phyloP scores from a whole-genome alignment of 345 rosid species.

The Lepidium didymum region DNA sequence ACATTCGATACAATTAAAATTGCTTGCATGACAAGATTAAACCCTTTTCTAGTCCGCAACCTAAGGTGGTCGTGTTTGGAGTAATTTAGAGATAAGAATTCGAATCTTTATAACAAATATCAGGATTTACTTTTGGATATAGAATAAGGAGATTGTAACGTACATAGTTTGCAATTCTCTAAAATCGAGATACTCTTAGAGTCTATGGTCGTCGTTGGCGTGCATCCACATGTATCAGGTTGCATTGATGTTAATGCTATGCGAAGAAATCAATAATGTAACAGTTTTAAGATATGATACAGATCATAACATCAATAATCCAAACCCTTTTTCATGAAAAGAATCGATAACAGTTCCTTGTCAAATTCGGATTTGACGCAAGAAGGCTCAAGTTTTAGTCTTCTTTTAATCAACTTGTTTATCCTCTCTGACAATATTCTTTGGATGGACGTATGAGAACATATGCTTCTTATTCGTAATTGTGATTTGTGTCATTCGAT shows the following conservation, averaged over 20 bases:
- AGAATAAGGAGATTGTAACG: constrained; percentile 31
- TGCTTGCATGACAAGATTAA: constrained; percentile 9
- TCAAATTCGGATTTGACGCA: constrained; percentile 60
- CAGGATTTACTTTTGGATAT: not conserved
- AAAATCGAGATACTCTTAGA: constrained; percentile 52
- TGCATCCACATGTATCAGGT: constrained; percentile 40
- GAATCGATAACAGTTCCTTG: constrained; percentile 40
- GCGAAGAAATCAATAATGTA: constrained; percentile 1
- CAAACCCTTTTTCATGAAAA: not conserved
- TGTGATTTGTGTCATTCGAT: not conserved
- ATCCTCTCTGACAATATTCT: constrained; percentile 36
- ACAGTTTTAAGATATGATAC: not conserved
- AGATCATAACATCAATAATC: constrained; percentile 17
- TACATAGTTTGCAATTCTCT: constrained; percentile 56
- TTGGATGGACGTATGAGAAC: constrained; percentile 33
- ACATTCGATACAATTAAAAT: not conserved
- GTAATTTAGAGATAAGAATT: constrained; percentile 5
- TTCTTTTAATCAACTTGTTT: constrained; percentile 27
- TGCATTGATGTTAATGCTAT: constrained; percentile 44
- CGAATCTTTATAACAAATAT: not conserved
- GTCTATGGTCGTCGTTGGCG: constrained; percentile 33
- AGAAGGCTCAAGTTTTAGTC: constrained; percentile 59
- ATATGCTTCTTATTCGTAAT: constrained; percentile 9
- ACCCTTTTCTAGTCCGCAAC: constrained; percentile 14
- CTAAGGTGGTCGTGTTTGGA: constrained; percentile 7